Evolutionary conservation across 257 asterid genomes (phyloP), one percentile per base, ranked within the genome.

Genomic region (Ligustrum vulgare): DNA sequence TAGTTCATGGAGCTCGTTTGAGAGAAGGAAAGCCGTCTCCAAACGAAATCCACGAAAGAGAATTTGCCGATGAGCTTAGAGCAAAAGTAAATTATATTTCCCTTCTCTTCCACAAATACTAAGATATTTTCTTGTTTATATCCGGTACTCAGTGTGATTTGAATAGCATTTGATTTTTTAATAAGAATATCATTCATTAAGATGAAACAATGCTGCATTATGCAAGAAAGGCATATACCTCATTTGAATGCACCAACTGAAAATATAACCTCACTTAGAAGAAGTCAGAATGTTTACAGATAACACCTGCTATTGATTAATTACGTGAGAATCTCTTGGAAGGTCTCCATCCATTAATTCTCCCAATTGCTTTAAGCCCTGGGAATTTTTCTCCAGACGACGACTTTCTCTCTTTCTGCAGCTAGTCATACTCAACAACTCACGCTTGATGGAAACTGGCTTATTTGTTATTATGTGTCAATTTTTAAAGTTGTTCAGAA

Each of bases 41-140:
- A 33, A 84, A 80, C 43, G 96, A 90, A 74, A 82, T 65, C 66
- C 70, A 23, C 1, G 91, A 87, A 72, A 83, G 85, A 84, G 87
- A 89, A 73, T 90, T 91, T n/a, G 96, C 96, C 6, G 94, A 89
- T 67, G 93, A 87, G 72, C 92, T 90, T n/a, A 81, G 96, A 84
- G 88, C 78, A 75, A 84, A 84, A 37, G 96, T 88, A 81, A 73
- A 31, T 25, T 6, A 47, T 67, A 67, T 49, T 6, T 67, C 1
- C 35, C 49, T 56, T 73, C 12, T 43, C 41, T 28, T 66, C 64
- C 37, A 13, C 43, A 70, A 70, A 69, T 60, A 20, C 36, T 58
- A 28, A 51, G 69, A 71, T 71, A 34, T 69, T 51, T 20, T 39
- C 35, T 18, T 74, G 75, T 23, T 71, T 58, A 58, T 58, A 23